These are phyloP conservation scores for Omphalotus guepiniiformis DNA, from an alignment of 768 basidiomycete species.

Conservation along the genomic window DNA sequence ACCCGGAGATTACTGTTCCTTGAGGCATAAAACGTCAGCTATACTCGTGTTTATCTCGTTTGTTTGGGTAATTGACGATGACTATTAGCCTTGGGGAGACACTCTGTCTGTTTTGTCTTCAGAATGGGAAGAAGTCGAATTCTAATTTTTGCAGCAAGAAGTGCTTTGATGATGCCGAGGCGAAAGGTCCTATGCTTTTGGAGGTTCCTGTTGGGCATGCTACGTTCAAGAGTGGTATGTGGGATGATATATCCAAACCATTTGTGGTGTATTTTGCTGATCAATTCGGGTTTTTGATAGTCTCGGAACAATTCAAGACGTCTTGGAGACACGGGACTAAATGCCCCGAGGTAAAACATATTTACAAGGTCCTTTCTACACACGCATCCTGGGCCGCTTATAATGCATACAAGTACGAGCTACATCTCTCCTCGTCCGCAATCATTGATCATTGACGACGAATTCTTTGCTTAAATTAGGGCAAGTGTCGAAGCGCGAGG, in stretches of 20 bases:
- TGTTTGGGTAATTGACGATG: background rate
- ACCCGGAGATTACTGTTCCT: conserved; percentile 43
- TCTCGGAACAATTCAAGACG: conserved; percentile 61
- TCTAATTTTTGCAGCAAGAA: conserved; percentile 60
- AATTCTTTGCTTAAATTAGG: conserved; percentile 26
- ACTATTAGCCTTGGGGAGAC: conserved; percentile 41
- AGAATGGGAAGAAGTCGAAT: conserved; percentile 46
- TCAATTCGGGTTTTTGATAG: conserved; percentile 24
- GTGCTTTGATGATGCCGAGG: conserved; percentile 52
- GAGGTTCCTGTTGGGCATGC: conserved; percentile 57
- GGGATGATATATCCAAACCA: conserved; percentile 1
- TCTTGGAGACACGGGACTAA: conserved; percentile 62
- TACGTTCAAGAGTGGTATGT: conserved; percentile 63
- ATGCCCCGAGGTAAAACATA: conserved; percentile 53
- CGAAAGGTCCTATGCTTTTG: conserved; percentile 50
- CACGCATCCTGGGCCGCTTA: conserved; percentile 49
- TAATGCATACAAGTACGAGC: conserved; percentile 53
- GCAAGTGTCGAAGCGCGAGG: conserved; percentile 55
- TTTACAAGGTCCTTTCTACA: conserved; percentile 62
- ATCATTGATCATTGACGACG: background rate
- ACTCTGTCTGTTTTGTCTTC: conserved; percentile 58
- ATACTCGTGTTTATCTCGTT: background rate
- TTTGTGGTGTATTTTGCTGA: background rate
- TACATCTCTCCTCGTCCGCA: background rate
- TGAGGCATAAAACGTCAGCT: conserved; percentile 48